phyloP scores from a whole-genome alignment of 1,284 basidiomycete genomes.

The Leccinum griseonigrum region DNA sequence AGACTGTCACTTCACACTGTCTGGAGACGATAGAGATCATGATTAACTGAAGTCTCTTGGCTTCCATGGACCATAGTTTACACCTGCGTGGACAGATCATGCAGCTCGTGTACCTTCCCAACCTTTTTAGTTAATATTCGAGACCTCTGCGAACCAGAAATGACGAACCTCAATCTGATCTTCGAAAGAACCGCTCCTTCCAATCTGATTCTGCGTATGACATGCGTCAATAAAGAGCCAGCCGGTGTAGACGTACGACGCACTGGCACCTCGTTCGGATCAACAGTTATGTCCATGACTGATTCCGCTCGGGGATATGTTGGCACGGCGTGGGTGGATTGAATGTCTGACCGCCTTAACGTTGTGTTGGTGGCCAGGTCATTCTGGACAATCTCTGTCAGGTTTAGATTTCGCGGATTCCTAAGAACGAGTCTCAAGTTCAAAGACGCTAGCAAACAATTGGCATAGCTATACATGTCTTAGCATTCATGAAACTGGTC shows the following conservation, averaged over 20 bases:
- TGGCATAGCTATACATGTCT: slow-evolving; percentile 14
- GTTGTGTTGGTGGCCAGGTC: neutral
- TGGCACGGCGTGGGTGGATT: neutral
- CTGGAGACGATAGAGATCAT: too few species aligned
- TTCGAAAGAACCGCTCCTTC: too few species aligned
- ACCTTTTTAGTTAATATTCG: neutral
- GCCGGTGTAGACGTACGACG: too few species aligned
- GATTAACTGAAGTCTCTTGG: too few species aligned
- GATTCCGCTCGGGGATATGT: neutral
- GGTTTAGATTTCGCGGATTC: neutral
- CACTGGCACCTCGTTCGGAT: too few species aligned
- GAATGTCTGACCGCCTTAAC: neutral
- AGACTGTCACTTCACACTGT: too few species aligned
- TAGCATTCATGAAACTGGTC: neutral
- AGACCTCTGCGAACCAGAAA: too few species aligned
- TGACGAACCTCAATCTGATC: too few species aligned
- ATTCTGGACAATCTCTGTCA: slow-evolving; percentile 1
- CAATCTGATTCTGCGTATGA: too few species aligned
- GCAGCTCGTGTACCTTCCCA: neutral
- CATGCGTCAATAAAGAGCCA: too few species aligned
- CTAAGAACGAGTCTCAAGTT: slow-evolving; percentile 9
- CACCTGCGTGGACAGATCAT: neutral
- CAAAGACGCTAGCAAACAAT: slow-evolving; percentile 10
- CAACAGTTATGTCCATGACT: neutral
- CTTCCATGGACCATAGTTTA: neutral